Percentiles rank a stretch among this genome's conserved stretches.
phyloP scores from a whole-genome alignment of 2,329 filamentous ascomycete species.

The Neonectria hederae region DNA sequence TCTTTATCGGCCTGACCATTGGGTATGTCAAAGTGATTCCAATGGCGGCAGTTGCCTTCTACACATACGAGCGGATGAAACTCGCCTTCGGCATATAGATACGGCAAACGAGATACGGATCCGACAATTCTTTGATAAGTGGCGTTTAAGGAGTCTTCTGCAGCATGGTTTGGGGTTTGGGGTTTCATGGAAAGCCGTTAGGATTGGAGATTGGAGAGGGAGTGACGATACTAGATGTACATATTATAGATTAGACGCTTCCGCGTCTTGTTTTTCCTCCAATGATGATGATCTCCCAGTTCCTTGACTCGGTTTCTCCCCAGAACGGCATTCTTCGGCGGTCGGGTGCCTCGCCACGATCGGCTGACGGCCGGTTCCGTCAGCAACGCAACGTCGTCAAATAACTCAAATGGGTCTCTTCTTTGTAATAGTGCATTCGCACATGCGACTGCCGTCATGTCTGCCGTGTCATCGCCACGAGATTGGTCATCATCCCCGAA shows the following conservation, averaged over 20 bases:
- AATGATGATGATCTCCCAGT: neutral
- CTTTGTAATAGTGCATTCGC: neutral
- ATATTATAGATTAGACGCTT: constrained; percentile 15
- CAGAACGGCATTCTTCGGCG: neutral
- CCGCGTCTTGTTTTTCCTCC: constrained; percentile 7
- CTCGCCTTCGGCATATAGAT: constrained; percentile 70
- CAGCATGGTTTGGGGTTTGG: constrained; percentile 26
- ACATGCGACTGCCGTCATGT: neutral
- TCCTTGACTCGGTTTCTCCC: neutral
- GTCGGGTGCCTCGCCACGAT: neutral
- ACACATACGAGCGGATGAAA: constrained; percentile 73
- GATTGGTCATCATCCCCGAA: constrained; percentile 28
- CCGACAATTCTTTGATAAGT: constrained; percentile 16
- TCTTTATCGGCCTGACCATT: constrained; percentile 93
- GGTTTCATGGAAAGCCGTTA: constrained; percentile 8
- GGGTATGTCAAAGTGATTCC: constrained; percentile 95
- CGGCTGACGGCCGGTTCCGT: neutral
- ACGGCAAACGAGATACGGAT: constrained; percentile 8
- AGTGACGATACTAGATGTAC: constrained; percentile 10
- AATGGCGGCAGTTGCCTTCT: constrained; percentile 79
- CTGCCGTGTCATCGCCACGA: neutral
- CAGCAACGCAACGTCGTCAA: neutral
- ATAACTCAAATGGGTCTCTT: neutral
- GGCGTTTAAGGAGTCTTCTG: constrained; percentile 40
- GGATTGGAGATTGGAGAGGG: neutral